Base-by-base conservation (phyloP, 495 filamentous ascomycete species). In the Tirmania nivea region DNA sequence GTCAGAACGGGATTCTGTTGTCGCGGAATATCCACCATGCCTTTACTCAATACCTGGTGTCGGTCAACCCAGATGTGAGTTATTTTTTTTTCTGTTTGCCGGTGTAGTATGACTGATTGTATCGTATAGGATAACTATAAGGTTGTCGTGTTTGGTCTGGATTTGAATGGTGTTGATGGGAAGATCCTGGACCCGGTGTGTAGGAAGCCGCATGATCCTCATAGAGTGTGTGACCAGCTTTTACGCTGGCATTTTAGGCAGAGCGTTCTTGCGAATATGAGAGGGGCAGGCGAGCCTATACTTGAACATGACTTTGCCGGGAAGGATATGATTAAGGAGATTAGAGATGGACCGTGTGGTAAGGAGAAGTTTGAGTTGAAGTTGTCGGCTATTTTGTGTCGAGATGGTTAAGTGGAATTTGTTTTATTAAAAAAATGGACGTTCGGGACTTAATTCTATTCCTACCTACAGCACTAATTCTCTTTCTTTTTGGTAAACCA, bases 231-330 rank as follows among this genome's bases (percentile, higher is more conserved):
- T 42, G 69, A 70, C 56, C 35, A 65, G 56, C 57, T 69, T 19
- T 55, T 71, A 35, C 56, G 67, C 35, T 72, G 66, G 68, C 68
- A 71, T 55, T 72, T 70, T 54, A 48, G 67, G 35, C 69, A 71
- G 57, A 55, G 63, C 39, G 62, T 70, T 35, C 57, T 68, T 34
- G 62, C 54, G 7, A 67, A 69, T 55, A 63, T 70, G 60, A 63
- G 53, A 50, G 64, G 63, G 51, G 62, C 51, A 55, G 66, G 67
- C 14, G 69, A 68, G 64, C 68, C 68, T 39, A 35, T 56, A 8
- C 68, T 68, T 52, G 67, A 70, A 59, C 52, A 55, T 63, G 70
- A 68, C 57, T 69, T 72, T 52, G 59, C 66, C 51, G 60, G 69
- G 19, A 63, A 60, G 25, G 65, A 69, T 59, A 67, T 68, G 50